Conservation (phyloP, 2,329 filamentous ascomycete genomes). For the Fusarium xylarioides region DNA sequence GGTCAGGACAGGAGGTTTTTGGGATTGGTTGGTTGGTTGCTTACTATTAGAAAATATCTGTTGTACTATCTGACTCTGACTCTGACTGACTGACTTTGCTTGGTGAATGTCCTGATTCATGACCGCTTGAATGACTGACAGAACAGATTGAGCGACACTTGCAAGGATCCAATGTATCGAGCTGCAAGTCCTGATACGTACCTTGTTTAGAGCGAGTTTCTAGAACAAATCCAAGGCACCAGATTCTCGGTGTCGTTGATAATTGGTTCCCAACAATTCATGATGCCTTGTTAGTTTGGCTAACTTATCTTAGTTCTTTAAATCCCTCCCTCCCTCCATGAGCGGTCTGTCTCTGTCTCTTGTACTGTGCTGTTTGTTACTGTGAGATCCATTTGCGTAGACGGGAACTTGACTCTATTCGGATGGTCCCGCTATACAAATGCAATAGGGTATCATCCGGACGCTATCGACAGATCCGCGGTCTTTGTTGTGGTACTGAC, state of each 20-base stretch:
- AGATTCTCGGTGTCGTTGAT: slow-evolving; percentile 9
- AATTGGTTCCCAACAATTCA: slow-evolving; percentile 22
- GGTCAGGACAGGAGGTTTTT: background rate
- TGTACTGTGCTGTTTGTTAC: slow-evolving; percentile 12
- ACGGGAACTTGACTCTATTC: slow-evolving; percentile 12
- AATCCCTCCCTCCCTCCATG: background rate
- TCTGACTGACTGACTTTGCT: background rate
- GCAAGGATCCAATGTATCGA: slow-evolving; percentile 5
- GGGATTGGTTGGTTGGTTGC: background rate
- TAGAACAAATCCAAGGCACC: slow-evolving; percentile 23
- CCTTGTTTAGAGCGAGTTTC: slow-evolving; percentile 6
- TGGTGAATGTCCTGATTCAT: slow-evolving; percentile 29
- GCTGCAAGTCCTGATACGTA: slow-evolving; percentile 25
- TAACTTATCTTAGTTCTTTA: background rate
- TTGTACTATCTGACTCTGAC: background rate
- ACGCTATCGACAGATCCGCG: slow-evolving; percentile 19
- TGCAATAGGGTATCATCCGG: slow-evolving; percentile 19
- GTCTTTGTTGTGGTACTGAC: slow-evolving; percentile 6
- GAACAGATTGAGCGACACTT: background rate
- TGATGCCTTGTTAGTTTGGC: slow-evolving; percentile 8
- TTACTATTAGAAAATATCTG: slow-evolving; percentile 9
- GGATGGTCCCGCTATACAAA: slow-evolving; percentile 24
- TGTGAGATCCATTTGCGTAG: slow-evolving; percentile 1
- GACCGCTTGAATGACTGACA: slow-evolving; percentile 14
- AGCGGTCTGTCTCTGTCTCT: slow-evolving; percentile 17